Evolutionary conservation across 495 filamentous ascomycete species (phyloP).

Genomic region (Extremus antarcticus): DNA sequence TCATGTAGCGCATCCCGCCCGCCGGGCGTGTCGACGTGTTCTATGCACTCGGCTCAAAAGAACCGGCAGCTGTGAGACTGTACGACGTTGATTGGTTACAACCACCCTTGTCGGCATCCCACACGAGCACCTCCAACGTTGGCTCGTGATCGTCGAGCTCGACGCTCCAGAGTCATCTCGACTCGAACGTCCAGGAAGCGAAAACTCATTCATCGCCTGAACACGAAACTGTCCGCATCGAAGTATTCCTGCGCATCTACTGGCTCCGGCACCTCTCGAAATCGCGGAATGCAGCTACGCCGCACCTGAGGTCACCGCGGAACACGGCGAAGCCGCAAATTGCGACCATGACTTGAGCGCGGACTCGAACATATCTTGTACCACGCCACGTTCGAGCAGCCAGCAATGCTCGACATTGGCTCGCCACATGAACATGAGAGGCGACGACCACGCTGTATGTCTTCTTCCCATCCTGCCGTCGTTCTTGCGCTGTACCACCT

Average conservation of each 20-base stretch:
- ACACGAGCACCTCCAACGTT: background rate
- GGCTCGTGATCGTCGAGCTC: background rate
- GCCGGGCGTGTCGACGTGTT: background rate
- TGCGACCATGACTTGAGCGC: background rate
- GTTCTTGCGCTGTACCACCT: background rate
- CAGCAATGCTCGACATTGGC: conserved; percentile 8
- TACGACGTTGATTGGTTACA: background rate
- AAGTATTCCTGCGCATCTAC: too few species aligned
- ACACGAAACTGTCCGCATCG: background rate
- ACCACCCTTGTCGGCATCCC: background rate
- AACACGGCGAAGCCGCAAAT: background rate
- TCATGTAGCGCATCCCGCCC: background rate
- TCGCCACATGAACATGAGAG: conserved; percentile 2
- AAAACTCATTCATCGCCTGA: background rate
- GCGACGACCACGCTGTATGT: conserved; percentile 9
- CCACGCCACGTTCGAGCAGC: background rate
- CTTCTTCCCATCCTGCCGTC: background rate
- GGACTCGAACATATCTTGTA: background rate
- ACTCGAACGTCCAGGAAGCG: background rate
- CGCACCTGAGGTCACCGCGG: background rate
- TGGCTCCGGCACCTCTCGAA: background rate
- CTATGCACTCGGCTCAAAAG: background rate
- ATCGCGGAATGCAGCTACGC: background rate
- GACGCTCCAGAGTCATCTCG: background rate
- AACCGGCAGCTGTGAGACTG: background rate